Evolutionary conservation across 192 early-diverging fungal species (phyloP).

Genomic region (Linnemannia exigua): DNA sequence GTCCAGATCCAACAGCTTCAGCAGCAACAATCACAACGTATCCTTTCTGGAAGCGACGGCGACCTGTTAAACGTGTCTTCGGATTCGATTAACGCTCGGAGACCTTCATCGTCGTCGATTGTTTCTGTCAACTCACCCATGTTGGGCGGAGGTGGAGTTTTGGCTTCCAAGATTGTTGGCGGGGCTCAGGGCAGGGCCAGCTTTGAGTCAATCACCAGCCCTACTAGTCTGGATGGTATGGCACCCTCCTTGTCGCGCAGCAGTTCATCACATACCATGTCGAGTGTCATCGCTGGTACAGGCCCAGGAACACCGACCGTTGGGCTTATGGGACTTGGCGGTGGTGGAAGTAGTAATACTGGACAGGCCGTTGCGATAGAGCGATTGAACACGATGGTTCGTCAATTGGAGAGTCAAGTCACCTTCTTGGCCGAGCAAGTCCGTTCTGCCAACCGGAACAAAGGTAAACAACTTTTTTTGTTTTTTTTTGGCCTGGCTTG

Average conservation of each 20-base stretch:
- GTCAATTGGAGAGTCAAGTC: conserved; percentile 77
- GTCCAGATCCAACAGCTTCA: conserved; percentile 37
- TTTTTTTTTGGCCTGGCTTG: not conserved
- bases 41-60: not conserved
- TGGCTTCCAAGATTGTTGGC: not conserved
- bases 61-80: not conserved
- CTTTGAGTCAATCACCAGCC: conserved; percentile 26
- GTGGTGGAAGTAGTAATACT: not conserved
- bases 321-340: conserved; percentile 20
- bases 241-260: conserved; percentile 30
- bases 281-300: not conserved
- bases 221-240: conserved; percentile 28
- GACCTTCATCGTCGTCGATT: conserved; percentile 11
- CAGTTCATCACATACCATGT: conserved; percentile 36
- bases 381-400: conserved; percentile 68
- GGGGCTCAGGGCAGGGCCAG: not conserved
- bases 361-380: conserved; percentile 68
- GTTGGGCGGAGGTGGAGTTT: not conserved
- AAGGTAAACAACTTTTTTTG: conserved; percentile 57
- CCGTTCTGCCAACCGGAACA: conserved; percentile 69
- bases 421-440: conserved; percentile 75
- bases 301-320: not conserved
- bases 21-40: conserved; percentile 10
- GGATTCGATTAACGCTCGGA: not conserved
- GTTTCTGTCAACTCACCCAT: conserved; percentile 4